A percentile compares a stretch with the other conserved stretches of the same genome.
Conservation (phyloP, 75 land plant genomes). For the Isoetes taiwanensis region DNA sequence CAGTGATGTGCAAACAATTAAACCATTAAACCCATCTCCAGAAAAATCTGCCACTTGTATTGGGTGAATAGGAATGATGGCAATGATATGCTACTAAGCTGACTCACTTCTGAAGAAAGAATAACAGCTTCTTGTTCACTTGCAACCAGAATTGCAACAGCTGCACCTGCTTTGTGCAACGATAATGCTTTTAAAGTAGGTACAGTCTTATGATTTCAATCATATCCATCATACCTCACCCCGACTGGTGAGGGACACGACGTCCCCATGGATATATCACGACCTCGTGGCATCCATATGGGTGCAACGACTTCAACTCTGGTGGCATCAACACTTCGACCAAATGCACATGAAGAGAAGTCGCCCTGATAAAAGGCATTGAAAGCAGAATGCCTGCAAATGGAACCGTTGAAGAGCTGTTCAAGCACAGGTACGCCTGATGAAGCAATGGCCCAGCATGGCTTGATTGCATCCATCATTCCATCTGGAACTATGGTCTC, state of each 20-base stretch:
- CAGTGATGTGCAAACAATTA: conserved; percentile 70
- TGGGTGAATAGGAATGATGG: conserved; percentile 57
- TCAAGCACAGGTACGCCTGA: conserved; percentile 95
- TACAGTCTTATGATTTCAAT: conserved; percentile 33
- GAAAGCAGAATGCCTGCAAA: conserved; percentile 71
- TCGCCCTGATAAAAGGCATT: conserved; percentile 67
- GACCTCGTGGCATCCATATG: conserved; percentile 49
- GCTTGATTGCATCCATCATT: conserved; percentile 69
- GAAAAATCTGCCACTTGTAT: conserved; percentile 62
- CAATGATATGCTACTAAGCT: conserved; percentile 34
- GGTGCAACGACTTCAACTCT: conserved; percentile 77
- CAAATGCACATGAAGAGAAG: conserved; percentile 39
- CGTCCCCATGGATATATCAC: conserved; percentile 92
- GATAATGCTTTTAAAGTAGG: conserved; percentile 62
- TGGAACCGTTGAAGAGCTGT: conserved; percentile 87
- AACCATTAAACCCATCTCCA: conserved; percentile 79
- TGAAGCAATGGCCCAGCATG: conserved; percentile 96
- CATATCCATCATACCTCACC: conserved; percentile 80
- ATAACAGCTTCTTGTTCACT: conserved; percentile 85
- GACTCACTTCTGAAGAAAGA: conserved; percentile 60
- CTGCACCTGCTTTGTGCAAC: conserved; percentile 36
- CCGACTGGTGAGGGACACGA: conserved; percentile 76
- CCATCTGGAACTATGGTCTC: conserved; percentile 76
- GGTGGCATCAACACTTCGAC: conserved; percentile 25
- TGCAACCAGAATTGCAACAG: conserved; percentile 63